Evolutionary conservation across 805 yeast genomes (phyloP).

Genomic region (Candida cerambycidarum): DNA sequence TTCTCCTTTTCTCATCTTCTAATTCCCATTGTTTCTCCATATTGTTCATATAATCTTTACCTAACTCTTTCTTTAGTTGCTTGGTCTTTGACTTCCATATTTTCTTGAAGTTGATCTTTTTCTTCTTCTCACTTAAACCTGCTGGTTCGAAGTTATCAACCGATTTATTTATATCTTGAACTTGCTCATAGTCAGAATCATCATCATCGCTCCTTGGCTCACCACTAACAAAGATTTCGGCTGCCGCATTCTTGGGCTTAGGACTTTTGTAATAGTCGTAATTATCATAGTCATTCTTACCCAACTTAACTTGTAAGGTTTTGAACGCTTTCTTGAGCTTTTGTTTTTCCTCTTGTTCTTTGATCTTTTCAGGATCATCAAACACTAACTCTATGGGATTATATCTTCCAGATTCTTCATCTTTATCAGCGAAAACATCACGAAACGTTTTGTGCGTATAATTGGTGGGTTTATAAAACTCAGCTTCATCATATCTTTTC

Average conservation of each 20-base stretch:
- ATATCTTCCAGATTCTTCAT: constrained; percentile 28
- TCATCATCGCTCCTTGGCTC: constrained; percentile 18
- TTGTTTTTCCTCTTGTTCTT: constrained; percentile 21
- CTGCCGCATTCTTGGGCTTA: constrained; percentile 13
- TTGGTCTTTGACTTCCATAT: constrained; percentile 21
- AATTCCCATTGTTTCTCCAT: constrained; percentile 20
- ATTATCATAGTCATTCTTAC: constrained; percentile 29
- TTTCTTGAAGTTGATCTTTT: constrained; percentile 15
- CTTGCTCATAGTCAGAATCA: constrained; percentile 15
- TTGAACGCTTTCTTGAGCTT: constrained; percentile 28
- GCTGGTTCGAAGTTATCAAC: constrained; percentile 12
- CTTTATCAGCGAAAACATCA: constrained; percentile 35
- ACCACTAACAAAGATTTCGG: constrained; percentile 22
- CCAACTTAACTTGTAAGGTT: constrained; percentile 27
- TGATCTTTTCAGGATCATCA: constrained; percentile 23
- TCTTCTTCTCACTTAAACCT: constrained; percentile 13
- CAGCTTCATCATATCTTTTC: constrained; percentile 32
- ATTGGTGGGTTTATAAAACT: constrained; percentile 29
- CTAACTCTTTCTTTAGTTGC: constrained; percentile 25
- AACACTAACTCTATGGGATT: constrained; percentile 44
- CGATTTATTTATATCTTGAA: constrained; percentile 7
- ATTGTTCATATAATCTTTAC: constrained; percentile 20
- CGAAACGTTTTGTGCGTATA: constrained; percentile 41
- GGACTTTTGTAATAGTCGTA: constrained; percentile 34
- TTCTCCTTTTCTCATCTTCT: constrained; percentile 15